Conservation (phyloP, 139 green algal species). For the Pleodorina starrii region DNA sequence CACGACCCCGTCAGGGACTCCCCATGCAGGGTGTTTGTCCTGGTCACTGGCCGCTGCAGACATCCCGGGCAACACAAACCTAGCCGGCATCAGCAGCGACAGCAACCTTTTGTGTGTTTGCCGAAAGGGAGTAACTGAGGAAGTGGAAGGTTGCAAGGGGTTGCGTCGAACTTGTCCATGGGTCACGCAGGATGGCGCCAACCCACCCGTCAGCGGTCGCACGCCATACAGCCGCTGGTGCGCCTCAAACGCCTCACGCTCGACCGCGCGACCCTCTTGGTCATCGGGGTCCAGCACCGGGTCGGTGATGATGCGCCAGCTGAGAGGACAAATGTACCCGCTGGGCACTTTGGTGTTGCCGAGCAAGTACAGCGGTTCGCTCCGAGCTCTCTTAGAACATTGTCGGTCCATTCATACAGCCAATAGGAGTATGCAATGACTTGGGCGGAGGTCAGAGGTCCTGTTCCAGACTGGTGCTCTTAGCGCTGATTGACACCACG, state of each 20-base stretch:
- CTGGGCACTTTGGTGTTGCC: not conserved
- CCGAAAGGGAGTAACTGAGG: not conserved
- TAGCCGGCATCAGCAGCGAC: too few relatives aligned
- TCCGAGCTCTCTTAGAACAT: too few relatives aligned
- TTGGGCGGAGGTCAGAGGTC: too few relatives aligned
- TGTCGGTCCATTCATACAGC: too few relatives aligned
- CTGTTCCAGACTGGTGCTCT: too few relatives aligned
- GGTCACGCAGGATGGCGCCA: not conserved
- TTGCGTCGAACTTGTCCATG: not conserved
- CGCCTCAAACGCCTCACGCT: not conserved
- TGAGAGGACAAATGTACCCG: constrained; percentile 1
- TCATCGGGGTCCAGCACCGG: constrained; percentile 12
- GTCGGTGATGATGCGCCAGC: constrained; percentile 11
- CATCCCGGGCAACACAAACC: not conserved
- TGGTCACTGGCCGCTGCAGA: not conserved
- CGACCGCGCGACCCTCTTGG: not conserved
- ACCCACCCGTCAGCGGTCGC: constrained; percentile 1
- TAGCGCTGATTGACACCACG: too few relatives aligned
- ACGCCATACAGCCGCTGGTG: constrained; percentile 1
- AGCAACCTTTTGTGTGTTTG: not conserved
- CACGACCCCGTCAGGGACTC: too few relatives aligned
- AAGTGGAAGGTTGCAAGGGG: not conserved
- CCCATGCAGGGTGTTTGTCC: not conserved
- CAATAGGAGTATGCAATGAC: too few relatives aligned
- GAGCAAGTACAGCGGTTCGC: too few relatives aligned